Evolutionary conservation across 2,329 filamentous ascomycete genomes (phyloP), one percentile per base, ranked within the genome.

Genomic region (Pseudocercospora crystallina): DNA sequence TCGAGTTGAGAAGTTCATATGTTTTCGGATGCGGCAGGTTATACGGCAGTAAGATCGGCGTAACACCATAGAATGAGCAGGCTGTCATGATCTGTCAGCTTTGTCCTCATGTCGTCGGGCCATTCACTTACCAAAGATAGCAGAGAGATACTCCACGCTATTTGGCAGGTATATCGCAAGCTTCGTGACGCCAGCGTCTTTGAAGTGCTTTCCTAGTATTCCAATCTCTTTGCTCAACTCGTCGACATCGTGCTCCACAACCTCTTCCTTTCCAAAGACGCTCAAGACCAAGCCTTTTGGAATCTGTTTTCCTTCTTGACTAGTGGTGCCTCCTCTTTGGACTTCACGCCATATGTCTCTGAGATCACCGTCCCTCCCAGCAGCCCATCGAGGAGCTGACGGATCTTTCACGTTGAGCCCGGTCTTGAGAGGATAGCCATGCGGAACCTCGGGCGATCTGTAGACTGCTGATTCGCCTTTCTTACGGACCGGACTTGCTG

Each of bases 121-220:
- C 2, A 13, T 20, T 9, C 8, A 51, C 74, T 43, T 67, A 83
- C 81, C 81, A 64, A 99, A 95, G 14, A 97, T 75, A 7, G 87
- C 80, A 31, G 83, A 80, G 43, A 99, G 76, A 54, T 95, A 83
- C 72, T 99, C 94, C 63, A 95, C 79, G 40, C 90, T 96, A 76
- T 99, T 96, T 37, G 91, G 90, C 49, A 97, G 79, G 69, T 95
- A 96, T 57, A 97, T 81, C 56, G 90, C 94, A 30, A 97, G 88
- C 43, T 84, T 86, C 67, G 84, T 86, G 7, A 72, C 74, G 33
- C 83, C 83, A 49, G 84, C 82, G 57, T 87, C 81, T 61, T 87
- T 81, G 50, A 88, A 76, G 60, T 91, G 83, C 63, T 82, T 81
- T 56, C 94, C 94, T 63, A 97, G 83, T 26, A 94, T 80, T 69